Percentiles rank a stretch among this genome's conserved stretches.
These are phyloP conservation scores for Backusella tuberculispora DNA, from an alignment of 192 early-diverging fungal species.

Conservation along the genomic window DNA sequence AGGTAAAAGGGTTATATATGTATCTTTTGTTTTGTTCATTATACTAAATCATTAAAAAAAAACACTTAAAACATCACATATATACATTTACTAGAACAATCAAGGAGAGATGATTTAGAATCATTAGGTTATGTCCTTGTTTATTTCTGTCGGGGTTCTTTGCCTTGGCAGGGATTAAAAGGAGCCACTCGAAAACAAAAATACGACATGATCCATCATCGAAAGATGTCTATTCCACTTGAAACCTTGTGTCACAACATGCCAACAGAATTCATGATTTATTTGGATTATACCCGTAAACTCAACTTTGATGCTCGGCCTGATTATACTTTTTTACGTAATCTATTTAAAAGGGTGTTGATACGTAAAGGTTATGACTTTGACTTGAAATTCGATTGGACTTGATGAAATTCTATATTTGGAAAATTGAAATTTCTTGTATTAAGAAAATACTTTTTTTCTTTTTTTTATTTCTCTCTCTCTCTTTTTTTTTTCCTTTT, in stretches of 20 bases:
- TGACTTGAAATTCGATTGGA: conserved; percentile 93
- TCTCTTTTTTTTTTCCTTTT: not conserved
- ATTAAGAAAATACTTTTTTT: too few relatives aligned
- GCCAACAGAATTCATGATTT: conserved; percentile 87
- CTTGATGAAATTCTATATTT: conserved; percentile 24
- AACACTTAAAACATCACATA: not conserved
- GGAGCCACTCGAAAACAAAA: conserved; percentile 92
- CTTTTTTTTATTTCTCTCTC: not conserved
- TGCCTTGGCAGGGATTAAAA: conserved; percentile 94
- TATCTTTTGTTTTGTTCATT: not conserved
- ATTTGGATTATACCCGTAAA: conserved; percentile 84
- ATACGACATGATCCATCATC: conserved; percentile 94
- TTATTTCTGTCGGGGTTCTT: conserved; percentile 89
- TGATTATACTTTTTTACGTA: conserved; percentile 87
- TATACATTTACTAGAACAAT: conserved; percentile 66
- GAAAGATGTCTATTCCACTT: conserved; percentile 87
- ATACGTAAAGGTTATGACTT: conserved; percentile 80
- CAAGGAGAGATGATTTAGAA: conserved; percentile 90
- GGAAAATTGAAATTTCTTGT: not conserved
- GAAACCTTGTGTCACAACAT: conserved; percentile 82
- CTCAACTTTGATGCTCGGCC: conserved; percentile 92
- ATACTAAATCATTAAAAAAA: not conserved
- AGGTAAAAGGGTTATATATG: conserved; percentile 43
- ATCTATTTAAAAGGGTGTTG: conserved; percentile 85
- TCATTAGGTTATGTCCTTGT: conserved; percentile 90